phyloP scores from a whole-genome alignment of 225 moss, liverwort and hornwort species.

The Polytrichum commune region DNA sequence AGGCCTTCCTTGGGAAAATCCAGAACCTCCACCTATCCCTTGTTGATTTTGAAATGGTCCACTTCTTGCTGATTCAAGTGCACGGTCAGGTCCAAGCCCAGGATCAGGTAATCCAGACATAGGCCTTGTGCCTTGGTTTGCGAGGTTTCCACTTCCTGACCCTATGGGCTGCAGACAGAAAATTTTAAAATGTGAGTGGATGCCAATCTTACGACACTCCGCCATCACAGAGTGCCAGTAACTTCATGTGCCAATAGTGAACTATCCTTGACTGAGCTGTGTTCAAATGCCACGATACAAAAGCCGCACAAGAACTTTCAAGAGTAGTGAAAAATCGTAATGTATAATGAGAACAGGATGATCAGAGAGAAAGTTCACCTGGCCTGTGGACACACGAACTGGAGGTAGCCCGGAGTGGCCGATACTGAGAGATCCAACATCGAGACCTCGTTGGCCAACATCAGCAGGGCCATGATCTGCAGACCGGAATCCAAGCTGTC shows the following conservation, averaged over 20 bases:
- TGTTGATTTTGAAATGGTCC: conserved; percentile 37
- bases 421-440: conserved; percentile 34
- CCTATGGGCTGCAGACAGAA: conserved; percentile 21
- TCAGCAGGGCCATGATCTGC: conserved; percentile 34
- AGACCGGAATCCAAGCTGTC: conserved; percentile 48
- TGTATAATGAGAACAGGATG: neutral
- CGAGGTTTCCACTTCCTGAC: conserved; percentile 23
- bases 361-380: conserved; percentile 20
- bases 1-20: conserved; percentile 40
- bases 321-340: too few species aligned
- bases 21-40: conserved; percentile 26
- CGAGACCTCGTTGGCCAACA: conserved; percentile 27
- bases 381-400: conserved; percentile 43
- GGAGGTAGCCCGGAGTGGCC: conserved; percentile 39
- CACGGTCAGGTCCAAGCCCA: conserved; percentile 33
- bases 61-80: conserved; percentile 26
- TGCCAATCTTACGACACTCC: neutral
- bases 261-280: neutral
- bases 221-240: neutral
- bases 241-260: neutral
- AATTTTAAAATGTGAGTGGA: neutral
- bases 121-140: conserved; percentile 18
- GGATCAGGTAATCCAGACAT: conserved; percentile 27
- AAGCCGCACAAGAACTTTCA: neutral
- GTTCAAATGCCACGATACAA: neutral